phyloP scores from a whole-genome alignment of 192 early-diverging fungal species.

The Phycomyces blakesleeanus region DNA sequence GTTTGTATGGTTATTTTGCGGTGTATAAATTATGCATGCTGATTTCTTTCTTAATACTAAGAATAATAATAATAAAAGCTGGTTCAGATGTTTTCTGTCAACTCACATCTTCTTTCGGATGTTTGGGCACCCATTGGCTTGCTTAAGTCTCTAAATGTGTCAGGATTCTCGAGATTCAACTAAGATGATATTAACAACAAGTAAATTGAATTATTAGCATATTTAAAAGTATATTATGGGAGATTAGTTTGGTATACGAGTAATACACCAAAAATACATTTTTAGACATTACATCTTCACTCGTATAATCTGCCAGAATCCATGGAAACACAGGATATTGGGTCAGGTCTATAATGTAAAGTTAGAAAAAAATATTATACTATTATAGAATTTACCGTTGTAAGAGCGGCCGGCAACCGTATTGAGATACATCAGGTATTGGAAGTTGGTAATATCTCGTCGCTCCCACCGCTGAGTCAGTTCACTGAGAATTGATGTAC shows the following conservation, averaged over 20 bases:
- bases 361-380: background rate
- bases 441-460: constrained; percentile 90
- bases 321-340: constrained; percentile 98
- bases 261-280: background rate
- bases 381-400: constrained; percentile 38
- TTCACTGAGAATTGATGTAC: constrained; percentile 56
- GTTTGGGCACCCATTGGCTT: constrained; percentile 90
- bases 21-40: no score
- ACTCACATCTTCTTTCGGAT: constrained; percentile 48
- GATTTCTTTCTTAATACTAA: no score
- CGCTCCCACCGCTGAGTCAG: constrained; percentile 80
- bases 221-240: no score
- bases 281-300: constrained; percentile 41
- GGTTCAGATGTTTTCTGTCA: no score
- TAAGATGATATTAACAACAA: constrained; percentile 32
- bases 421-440: constrained; percentile 94
- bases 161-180: constrained; percentile 75
- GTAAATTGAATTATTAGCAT: no score
- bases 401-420: constrained; percentile 81
- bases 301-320: constrained; percentile 79
- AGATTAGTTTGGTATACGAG: no score
- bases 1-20: no score
- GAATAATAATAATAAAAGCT: no score
- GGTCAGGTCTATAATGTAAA: constrained; percentile 68
- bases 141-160: constrained; percentile 82